Percentiles rank a stretch among this genome's conserved stretches.
These are phyloP conservation scores for Xerocomus cyaneibrunnescens DNA, from an alignment of 1,284 basidiomycete species.

Conservation along the genomic window DNA sequence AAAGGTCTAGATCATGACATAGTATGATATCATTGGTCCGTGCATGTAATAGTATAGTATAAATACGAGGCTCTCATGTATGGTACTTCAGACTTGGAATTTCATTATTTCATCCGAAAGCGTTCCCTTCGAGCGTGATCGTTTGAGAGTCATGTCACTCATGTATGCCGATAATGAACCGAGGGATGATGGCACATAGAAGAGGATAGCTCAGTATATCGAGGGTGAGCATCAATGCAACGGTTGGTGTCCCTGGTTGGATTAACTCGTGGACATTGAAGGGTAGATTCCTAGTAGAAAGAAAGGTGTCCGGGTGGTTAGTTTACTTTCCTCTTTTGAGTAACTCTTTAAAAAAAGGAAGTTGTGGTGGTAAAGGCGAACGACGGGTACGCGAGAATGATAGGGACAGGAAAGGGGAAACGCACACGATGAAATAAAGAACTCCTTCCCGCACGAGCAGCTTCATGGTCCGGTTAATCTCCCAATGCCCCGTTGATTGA, in stretches of 20 bases:
- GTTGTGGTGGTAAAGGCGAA: too few relatives aligned
- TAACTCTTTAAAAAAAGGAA: background rate
- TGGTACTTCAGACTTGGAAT: too few relatives aligned
- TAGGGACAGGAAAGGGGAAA: background rate
- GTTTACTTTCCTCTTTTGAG: background rate
- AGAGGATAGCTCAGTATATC: constrained; percentile 2
- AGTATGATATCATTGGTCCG: too few relatives aligned
- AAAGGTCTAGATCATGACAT: too few relatives aligned
- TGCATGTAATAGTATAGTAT: too few relatives aligned
- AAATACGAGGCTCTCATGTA: too few relatives aligned
- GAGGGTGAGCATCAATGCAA: background rate
- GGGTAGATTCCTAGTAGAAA: background rate
- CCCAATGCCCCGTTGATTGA: background rate
- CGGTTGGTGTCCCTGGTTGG: background rate
- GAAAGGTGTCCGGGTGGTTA: background rate
- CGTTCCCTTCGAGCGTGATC: too few relatives aligned
- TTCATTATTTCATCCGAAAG: too few relatives aligned
- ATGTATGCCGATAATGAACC: constrained; percentile 14
- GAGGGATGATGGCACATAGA: constrained; percentile 12
- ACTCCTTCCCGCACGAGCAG: background rate
- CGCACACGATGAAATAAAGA: background rate
- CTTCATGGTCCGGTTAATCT: background rate
- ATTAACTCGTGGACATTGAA: background rate
- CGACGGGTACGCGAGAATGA: background rate
- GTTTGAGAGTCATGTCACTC: constrained; percentile 10